phyloP scores from a whole-genome alignment of 73 alveolate species.

The Paraurostyla sp. region DNA sequence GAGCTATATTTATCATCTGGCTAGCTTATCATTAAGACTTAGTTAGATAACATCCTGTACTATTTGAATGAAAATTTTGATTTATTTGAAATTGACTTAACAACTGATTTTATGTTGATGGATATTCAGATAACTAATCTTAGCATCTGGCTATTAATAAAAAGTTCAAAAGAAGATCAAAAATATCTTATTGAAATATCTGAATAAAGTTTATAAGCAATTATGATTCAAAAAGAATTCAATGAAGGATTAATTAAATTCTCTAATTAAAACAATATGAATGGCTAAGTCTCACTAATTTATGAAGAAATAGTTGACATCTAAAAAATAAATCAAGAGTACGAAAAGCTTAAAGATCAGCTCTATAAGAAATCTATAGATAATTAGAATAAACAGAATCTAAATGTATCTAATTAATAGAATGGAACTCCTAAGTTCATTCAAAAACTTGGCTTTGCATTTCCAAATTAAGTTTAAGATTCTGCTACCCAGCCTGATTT shows the following conservation, averaged over 20 bases:
- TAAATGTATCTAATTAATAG: neutral
- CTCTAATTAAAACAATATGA: neutral
- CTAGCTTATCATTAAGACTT: neutral
- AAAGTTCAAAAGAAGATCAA: neutral
- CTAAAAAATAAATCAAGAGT: neutral
- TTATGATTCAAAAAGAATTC: neutral
- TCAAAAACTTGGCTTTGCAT: too few species aligned
- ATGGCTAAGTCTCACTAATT: conserved; percentile 8
- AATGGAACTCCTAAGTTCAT: too few species aligned
- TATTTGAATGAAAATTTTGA: neutral
- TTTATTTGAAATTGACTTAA: neutral
- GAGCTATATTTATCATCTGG: neutral
- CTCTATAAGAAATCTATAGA: neutral
- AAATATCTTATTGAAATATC: neutral
- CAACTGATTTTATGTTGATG: neutral
- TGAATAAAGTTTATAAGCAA: neutral
- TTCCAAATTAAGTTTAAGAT: neutral
- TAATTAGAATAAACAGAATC: neutral
- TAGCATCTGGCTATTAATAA: neutral
- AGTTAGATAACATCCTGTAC: neutral
- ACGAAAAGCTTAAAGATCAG: neutral
- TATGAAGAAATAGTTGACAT: conserved; percentile 35
- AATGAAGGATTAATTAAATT: neutral
- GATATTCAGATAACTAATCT: conserved; percentile 5
- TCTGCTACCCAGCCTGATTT: neutral